Conservation (phyloP, 2,329 filamentous ascomycete genomes). For the Exophiala oligosperma region DNA sequence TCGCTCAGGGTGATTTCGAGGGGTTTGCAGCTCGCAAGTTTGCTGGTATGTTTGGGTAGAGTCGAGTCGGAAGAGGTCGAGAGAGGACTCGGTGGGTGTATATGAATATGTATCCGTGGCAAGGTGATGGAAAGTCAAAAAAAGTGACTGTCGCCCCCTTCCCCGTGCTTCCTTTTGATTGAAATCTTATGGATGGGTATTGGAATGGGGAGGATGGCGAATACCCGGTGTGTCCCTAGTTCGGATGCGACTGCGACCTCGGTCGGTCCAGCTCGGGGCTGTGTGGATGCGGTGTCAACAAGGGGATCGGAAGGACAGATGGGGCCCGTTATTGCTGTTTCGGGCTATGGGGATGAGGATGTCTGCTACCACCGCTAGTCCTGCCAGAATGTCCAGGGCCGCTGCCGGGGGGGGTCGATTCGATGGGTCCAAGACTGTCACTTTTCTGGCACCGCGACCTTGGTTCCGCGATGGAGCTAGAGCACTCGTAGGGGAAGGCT, state of each 20-base stretch:
- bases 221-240: conserved; percentile 18
- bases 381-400: no score
- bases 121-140: background rate
- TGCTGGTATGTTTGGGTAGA: background rate
- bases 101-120: conserved; percentile 9
- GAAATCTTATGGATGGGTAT: background rate
- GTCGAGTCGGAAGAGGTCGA: conserved; percentile 1
- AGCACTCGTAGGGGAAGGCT: conserved; percentile 6
- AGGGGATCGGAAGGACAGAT: background rate
- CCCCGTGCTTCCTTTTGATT: conserved; percentile 17
- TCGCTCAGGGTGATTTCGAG: background rate
- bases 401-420: background rate
- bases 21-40: background rate
- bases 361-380: background rate
- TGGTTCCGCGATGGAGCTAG: conserved; percentile 18
- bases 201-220: conserved; percentile 6
- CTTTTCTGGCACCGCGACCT: conserved; percentile 18
- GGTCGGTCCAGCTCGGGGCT: conserved; percentile 10
- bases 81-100: background rate
- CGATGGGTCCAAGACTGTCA: conserved; percentile 7
- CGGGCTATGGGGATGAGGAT: conserved; percentile 13
- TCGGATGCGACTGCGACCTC: conserved; percentile 15
- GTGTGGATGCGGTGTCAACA: background rate
- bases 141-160: conserved; percentile 16
- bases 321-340: conserved; percentile 6